Conservation (phyloP, 148 eudicot genomes). For the Talinum fruticosum region DNA sequence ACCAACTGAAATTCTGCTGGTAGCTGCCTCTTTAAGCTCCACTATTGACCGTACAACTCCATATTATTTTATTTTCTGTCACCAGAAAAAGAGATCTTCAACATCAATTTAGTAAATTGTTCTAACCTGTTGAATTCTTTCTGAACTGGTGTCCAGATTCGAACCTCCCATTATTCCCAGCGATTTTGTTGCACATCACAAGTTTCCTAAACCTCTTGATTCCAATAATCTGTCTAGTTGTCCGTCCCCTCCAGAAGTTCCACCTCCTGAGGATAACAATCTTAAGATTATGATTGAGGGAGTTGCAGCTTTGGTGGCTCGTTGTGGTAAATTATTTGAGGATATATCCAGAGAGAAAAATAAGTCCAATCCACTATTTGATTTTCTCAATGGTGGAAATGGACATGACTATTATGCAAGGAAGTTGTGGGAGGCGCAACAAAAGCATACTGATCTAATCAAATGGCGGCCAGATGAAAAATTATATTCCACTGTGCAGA, state of each 20-base stretch:
- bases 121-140: conserved; percentile 13
- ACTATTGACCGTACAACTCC: neutral
- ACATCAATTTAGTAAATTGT: neutral
- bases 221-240: conserved; percentile 29
- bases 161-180: conserved; percentile 75
- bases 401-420: conserved; percentile 79
- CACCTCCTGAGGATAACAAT: conserved; percentile 74
- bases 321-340: conserved; percentile 87
- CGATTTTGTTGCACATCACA: conserved; percentile 71
- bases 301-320: conserved; percentile 85
- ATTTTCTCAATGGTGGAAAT: conserved; percentile 77
- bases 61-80: neutral
- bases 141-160: conserved; percentile 50
- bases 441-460: conserved; percentile 52
- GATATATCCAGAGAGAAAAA: conserved; percentile 88
- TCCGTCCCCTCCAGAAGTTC: conserved; percentile 59
- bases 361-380: conserved; percentile 72
- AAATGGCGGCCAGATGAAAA: conserved; percentile 47
- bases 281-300: conserved; percentile 82
- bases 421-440: conserved; percentile 90
- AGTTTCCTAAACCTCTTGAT: conserved; percentile 63
- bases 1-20: neutral
- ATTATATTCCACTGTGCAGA: conserved; percentile 38
- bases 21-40: neutral
- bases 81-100: neutral